Evolutionary conservation across 495 filamentous ascomycete species (phyloP).

Genomic region (Margaritispora aquatica): DNA sequence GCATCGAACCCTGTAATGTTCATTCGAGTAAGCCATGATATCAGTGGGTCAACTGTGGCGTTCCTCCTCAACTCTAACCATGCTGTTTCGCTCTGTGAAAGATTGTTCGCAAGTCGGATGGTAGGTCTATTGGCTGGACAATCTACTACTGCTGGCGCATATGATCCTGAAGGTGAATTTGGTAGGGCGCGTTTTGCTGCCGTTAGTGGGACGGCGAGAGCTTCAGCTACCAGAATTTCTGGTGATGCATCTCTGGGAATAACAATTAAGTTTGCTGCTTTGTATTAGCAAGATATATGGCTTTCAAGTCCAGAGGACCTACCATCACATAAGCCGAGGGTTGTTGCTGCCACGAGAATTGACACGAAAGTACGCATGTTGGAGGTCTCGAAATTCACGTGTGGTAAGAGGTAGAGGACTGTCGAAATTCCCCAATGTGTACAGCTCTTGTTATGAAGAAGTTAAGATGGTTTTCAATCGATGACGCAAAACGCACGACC

Average conservation of each 20-base stretch:
- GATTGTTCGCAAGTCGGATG: constrained; percentile 42
- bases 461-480: background rate
- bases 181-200: constrained; percentile 27
- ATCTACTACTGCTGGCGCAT: constrained; percentile 44
- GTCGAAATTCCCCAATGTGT: background rate
- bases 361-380: constrained; percentile 5
- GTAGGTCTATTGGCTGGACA: constrained; percentile 44
- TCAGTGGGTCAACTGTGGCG: constrained; percentile 28
- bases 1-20: constrained; percentile 76
- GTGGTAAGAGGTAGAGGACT: background rate
- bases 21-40: constrained; percentile 57
- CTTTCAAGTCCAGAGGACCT: background rate
- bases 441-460: background rate
- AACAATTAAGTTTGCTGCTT: constrained; percentile 8
- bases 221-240: constrained; percentile 12
- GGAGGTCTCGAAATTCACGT: background rate
- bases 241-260: constrained; percentile 17
- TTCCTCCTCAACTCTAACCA: constrained; percentile 54
- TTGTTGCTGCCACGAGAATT: background rate
- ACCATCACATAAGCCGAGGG: constrained; percentile 7
- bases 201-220: constrained; percentile 6
- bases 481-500: background rate
- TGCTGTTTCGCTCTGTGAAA: constrained; percentile 61
- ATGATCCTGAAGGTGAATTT: constrained; percentile 47
- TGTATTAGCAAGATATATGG: background rate